Conservation (phyloP, 2,329 filamentous ascomycete species). For the Coniochaeta hoffmannii region DNA sequence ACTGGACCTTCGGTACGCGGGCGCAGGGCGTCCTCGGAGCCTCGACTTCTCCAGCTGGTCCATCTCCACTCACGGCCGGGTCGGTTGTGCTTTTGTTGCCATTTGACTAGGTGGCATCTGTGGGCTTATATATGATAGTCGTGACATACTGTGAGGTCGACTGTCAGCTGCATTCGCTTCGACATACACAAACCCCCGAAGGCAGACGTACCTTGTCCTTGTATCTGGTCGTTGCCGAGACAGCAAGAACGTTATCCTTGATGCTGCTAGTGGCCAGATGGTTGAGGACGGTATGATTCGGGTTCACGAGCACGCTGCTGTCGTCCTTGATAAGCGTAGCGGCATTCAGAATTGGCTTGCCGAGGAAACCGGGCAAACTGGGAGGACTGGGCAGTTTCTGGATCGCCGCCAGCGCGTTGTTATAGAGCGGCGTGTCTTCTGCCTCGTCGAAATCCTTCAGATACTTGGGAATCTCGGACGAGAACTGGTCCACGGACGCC, state of each 20-base stretch:
- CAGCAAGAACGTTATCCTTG: slow-evolving; percentile 90
- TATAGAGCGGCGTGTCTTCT: slow-evolving; percentile 69
- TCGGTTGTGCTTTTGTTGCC: background rate
- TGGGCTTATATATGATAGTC: slow-evolving; percentile 95
- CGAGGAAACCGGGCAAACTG: slow-evolving; percentile 79
- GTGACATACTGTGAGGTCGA: slow-evolving; percentile 69
- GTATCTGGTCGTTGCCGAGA: slow-evolving; percentile 95
- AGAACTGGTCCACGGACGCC: slow-evolving; percentile 54
- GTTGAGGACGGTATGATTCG: slow-evolving; percentile 94
- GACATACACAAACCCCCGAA: background rate
- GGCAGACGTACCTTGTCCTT: slow-evolving; percentile 67
- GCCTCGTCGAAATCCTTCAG: slow-evolving; percentile 79
- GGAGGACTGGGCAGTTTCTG: slow-evolving; percentile 79
- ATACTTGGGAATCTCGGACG: slow-evolving; percentile 71
- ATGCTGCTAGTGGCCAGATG: slow-evolving; percentile 97
- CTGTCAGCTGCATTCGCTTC: slow-evolving; percentile 9
- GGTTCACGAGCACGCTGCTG: slow-evolving; percentile 92
- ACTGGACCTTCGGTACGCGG: no score
- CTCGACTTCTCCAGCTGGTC: background rate
- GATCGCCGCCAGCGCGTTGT: slow-evolving; percentile 66
- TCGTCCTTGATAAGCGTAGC: slow-evolving; percentile 93
- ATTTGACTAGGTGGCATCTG: slow-evolving; percentile 23
- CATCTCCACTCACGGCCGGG: background rate
- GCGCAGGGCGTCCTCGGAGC: no score
- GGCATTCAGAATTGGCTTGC: slow-evolving; percentile 90